Percentiles rank a stretch among this genome's conserved stretches.
Conservation (phyloP, 2,329 filamentous ascomycete species). For the Xylaria sp. region DNA sequence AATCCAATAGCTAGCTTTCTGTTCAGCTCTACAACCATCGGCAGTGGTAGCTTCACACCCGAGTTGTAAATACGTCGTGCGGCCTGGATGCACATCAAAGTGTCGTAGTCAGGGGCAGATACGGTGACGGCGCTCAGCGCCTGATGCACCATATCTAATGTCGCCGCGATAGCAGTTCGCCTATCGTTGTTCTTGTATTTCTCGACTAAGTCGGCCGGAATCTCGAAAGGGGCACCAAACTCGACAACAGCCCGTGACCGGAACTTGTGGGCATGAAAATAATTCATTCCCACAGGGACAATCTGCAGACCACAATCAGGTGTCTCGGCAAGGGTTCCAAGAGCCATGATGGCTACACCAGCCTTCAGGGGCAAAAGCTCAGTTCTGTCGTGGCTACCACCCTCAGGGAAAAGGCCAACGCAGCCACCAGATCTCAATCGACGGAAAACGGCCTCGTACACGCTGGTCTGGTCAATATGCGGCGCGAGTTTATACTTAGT, state of each 20-base stretch:
- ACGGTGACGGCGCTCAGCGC: constrained; percentile 84
- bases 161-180: constrained; percentile 77
- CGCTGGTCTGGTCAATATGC: constrained; percentile 87
- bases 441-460: constrained; percentile 89
- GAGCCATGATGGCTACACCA: constrained; percentile 95
- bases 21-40: constrained; percentile 91
- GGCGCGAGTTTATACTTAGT: constrained; percentile 83
- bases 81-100: constrained; percentile 93
- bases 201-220: constrained; percentile 74
- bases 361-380: constrained; percentile 90
- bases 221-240: constrained; percentile 84
- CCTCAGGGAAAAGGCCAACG: constrained; percentile 95
- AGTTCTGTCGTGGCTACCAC: constrained; percentile 90
- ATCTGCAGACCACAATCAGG: constrained; percentile 89
- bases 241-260: constrained; percentile 92
- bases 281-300: constrained; percentile 97
- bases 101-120: constrained; percentile 89
- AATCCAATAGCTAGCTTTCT: constrained; percentile 86
- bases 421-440: constrained; percentile 77
- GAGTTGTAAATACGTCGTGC: constrained; percentile 89
- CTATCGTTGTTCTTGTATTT: constrained; percentile 79
- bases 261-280: constrained; percentile 98
- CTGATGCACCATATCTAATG: constrained; percentile 83
- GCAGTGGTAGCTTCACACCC: constrained; percentile 86
- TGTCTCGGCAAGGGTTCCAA: constrained; percentile 79